Evolutionary conservation across 2,329 filamentous ascomycete species (phyloP).

Genomic region (Trichoderma asperellum): DNA sequence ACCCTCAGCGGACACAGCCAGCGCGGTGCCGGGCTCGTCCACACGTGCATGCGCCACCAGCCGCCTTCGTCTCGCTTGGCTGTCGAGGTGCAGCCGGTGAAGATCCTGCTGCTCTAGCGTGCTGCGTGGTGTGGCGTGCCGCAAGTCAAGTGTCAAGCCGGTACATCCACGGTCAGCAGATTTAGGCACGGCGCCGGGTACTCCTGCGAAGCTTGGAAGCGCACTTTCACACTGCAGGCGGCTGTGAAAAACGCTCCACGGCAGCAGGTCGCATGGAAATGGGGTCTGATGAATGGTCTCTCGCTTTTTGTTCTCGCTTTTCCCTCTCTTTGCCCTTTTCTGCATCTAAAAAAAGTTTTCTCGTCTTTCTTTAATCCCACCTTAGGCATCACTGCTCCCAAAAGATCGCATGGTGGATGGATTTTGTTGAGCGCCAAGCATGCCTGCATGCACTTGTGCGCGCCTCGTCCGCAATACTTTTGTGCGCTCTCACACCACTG

Average conservation of each 20-base stretch:
- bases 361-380: not conserved
- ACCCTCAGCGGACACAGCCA: not conserved
- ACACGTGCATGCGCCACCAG: conserved; percentile 11
- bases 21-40: not conserved
- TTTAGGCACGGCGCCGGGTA: not conserved
- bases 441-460: conserved; percentile 1
- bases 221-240: not conserved
- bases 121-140: not conserved
- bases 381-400: not conserved
- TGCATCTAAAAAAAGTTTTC: not conserved
- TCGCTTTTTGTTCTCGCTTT: not conserved
- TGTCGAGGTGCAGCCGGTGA: conserved; percentile 28
- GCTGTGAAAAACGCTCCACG: conserved; percentile 6
- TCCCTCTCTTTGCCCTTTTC: not conserved
- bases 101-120: conserved; percentile 27
- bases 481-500: not conserved
- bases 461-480: conserved; percentile 14
- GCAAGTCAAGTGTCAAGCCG: not conserved
- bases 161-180: not conserved
- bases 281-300: conserved; percentile 10
- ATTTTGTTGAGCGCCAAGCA: not conserved
- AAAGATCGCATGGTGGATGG: not conserved
- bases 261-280: not conserved
- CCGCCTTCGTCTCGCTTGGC: conserved; percentile 19
- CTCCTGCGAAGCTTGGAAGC: not conserved